Conservation (phyloP, 495 filamentous ascomycete species). For the Podospora tetraspora region DNA sequence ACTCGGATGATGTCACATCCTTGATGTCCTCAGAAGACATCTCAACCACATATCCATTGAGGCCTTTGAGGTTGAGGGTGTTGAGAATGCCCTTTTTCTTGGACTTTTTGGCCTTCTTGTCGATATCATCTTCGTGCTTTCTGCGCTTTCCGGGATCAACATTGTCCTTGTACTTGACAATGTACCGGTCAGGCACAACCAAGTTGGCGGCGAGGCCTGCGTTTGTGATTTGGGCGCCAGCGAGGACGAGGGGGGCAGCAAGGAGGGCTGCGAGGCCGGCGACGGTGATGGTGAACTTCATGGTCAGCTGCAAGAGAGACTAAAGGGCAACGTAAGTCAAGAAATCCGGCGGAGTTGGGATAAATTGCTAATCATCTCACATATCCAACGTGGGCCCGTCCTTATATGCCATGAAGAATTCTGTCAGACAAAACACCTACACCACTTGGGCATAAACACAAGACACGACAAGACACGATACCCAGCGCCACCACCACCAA, state of each 20-base stretch:
- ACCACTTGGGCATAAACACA: neutral
- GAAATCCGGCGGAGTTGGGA: neutral
- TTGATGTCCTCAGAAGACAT: slow-evolving; percentile 12
- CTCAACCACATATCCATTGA: slow-evolving; percentile 19
- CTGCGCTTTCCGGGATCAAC: slow-evolving; percentile 6
- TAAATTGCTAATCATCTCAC: neutral
- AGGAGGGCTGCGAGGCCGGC: slow-evolving; percentile 10
- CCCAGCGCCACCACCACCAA: neutral
- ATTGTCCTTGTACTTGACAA: slow-evolving; percentile 24
- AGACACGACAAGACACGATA: neutral
- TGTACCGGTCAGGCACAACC: slow-evolving; percentile 21
- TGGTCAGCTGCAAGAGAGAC: neutral
- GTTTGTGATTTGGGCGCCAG: slow-evolving; percentile 14
- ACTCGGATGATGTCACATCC: slow-evolving; percentile 9
- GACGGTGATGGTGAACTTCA: slow-evolving; percentile 14
- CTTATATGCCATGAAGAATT: neutral
- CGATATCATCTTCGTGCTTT: slow-evolving; percentile 16
- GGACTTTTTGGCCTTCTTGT: slow-evolving; percentile 10
- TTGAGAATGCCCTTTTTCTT: slow-evolving; percentile 11
- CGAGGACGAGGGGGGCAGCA: slow-evolving; percentile 8
- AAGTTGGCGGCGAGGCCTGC: slow-evolving; percentile 4
- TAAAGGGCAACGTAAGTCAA: neutral
- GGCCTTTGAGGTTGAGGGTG: slow-evolving; percentile 12
- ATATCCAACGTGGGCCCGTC: neutral
- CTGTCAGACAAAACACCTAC: neutral